phyloP scores from a whole-genome alignment of 2,329 filamentous ascomycete species.

The Fusarium sacchari region DNA sequence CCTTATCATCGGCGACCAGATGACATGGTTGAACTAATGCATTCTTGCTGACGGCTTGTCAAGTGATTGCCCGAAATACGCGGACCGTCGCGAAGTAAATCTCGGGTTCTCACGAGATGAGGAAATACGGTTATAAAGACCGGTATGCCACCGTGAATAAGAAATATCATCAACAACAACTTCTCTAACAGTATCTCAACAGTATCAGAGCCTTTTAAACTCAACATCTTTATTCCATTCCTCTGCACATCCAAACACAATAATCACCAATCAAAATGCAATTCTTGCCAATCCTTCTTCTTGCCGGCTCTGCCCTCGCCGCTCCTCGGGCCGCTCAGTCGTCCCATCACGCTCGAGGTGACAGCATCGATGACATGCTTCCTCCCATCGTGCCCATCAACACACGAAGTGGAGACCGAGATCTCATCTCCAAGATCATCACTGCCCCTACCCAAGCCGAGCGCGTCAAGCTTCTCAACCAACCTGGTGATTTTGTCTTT shows the following conservation, averaged over 20 bases:
- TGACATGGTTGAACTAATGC: background rate
- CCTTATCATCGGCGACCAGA: background rate
- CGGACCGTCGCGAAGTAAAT: rapidly evolving
- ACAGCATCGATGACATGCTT: constrained; percentile 14
- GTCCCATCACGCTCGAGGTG: background rate
- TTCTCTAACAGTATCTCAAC: background rate
- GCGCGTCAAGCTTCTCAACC: constrained; percentile 43
- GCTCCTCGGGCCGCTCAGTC: constrained; percentile 1
- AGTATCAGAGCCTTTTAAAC: rapidly evolving
- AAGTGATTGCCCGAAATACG: background rate
- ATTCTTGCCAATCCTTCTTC: background rate
- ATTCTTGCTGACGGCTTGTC: background rate
- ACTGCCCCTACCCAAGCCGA: constrained; percentile 46
- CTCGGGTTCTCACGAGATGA: background rate
- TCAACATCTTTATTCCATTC: background rate
- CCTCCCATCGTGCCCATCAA: constrained; percentile 21
- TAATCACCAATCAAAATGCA: background rate
- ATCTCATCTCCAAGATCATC: constrained; percentile 45
- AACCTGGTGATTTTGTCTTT: constrained; percentile 11
- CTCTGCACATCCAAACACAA: background rate
- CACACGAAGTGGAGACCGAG: constrained; percentile 29
- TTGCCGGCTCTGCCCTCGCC: constrained; percentile 8
- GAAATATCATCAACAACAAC: background rate
- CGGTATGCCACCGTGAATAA: background rate
- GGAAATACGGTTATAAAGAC: background rate